A percentile compares a stretch with the other conserved stretches of the same genome.
phyloP scores from a whole-genome alignment of 108 stramenopile genomes.

The Conticribra weissflogii region DNA sequence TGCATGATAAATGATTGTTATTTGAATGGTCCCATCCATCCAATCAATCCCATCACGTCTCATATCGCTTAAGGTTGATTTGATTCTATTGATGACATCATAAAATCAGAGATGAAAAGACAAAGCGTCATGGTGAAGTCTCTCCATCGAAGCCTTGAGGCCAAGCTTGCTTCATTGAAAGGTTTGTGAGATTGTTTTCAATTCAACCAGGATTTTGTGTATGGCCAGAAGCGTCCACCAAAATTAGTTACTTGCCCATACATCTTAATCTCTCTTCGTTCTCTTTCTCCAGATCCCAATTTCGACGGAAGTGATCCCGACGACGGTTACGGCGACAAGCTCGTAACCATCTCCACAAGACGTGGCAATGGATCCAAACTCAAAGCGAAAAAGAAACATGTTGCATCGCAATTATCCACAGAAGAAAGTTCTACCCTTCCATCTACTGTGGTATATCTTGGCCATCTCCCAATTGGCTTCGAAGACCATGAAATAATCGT shows the following conservation, averaged over 20 bases:
- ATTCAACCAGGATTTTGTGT: background rate
- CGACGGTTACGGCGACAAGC: constrained; percentile 36
- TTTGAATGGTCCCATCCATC: too few relatives aligned
- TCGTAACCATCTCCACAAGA: constrained; percentile 35
- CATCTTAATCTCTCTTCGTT: background rate
- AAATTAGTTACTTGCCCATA: too few relatives aligned
- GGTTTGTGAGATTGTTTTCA: constrained; percentile 41
- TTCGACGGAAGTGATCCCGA: constrained; percentile 70
- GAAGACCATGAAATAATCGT: constrained; percentile 89
- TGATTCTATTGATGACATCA: too few relatives aligned
- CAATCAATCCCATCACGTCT: too few relatives aligned
- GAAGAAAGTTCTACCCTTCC: constrained; percentile 27
- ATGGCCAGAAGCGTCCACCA: too few relatives aligned
- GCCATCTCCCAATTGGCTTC: constrained; percentile 94
- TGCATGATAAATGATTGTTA: too few relatives aligned
- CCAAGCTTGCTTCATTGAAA: constrained; percentile 69
- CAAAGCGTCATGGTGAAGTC: constrained; percentile 80
- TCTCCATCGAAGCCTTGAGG: constrained; percentile 68
- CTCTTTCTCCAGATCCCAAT: constrained; percentile 46
- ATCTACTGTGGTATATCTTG: constrained; percentile 91
- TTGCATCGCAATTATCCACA: background rate
- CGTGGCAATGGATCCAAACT: constrained; percentile 44
- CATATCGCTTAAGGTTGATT: too few relatives aligned
- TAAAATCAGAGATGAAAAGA: too few relatives aligned
- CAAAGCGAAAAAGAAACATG: constrained; percentile 30